phyloP scores from a whole-genome alignment of 2,329 filamentous ascomycete genomes.

The Penicillium palitans region DNA sequence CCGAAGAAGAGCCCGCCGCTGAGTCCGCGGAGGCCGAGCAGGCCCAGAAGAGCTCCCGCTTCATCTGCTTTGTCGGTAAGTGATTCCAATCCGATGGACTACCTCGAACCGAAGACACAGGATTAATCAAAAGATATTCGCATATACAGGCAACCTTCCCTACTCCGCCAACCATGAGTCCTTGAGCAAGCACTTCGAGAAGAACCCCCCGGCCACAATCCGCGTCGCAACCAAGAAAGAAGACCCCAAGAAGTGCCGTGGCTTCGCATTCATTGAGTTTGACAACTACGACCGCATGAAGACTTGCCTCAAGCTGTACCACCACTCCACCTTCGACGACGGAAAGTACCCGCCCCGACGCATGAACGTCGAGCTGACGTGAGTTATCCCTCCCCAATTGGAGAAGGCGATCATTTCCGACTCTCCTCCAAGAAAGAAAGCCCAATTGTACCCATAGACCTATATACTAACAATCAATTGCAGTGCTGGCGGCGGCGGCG shows the following conservation, averaged over 20 bases:
- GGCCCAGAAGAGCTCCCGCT: slow-evolving; percentile 53
- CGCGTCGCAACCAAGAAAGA: slow-evolving; percentile 71
- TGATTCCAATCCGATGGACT: background rate
- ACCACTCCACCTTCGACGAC: slow-evolving; percentile 75
- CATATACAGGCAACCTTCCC: slow-evolving; percentile 73
- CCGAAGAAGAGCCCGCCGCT: slow-evolving; percentile 19
- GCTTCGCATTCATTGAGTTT: slow-evolving; percentile 88
- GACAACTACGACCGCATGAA: slow-evolving; percentile 84
- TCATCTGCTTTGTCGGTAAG: slow-evolving; percentile 75
- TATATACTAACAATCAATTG: slow-evolving; percentile 6
- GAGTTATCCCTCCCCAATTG: slow-evolving; percentile 39
- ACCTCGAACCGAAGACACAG: background rate
- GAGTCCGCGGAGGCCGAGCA: slow-evolving; percentile 17
- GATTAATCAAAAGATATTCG: background rate
- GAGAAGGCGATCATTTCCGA: background rate
- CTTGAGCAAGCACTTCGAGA: slow-evolving; percentile 73
- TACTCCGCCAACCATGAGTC: slow-evolving; percentile 72
- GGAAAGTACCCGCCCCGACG: slow-evolving; percentile 60
- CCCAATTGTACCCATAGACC: background rate
- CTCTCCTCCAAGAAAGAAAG: background rate
- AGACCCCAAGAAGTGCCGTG: slow-evolving; percentile 63
- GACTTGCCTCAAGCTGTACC: slow-evolving; percentile 85
- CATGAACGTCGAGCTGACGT: slow-evolving; percentile 93
- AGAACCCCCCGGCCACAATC: slow-evolving; percentile 67
- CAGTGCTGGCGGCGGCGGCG: slow-evolving; percentile 76